phyloP scores from a whole-genome alignment of 331 rosid species.

The Phaseolus coccineus region DNA sequence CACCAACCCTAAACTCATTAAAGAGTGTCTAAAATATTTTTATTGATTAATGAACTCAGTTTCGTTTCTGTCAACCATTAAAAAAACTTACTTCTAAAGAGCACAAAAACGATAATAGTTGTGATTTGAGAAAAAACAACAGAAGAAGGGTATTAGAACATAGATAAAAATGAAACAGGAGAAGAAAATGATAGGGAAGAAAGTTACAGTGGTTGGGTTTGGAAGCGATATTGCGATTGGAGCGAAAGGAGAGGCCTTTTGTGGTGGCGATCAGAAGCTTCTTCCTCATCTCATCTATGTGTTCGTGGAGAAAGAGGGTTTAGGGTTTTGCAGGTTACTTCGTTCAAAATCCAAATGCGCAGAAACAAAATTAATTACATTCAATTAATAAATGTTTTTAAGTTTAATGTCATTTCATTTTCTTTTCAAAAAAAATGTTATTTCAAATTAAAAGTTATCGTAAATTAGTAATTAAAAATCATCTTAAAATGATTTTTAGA shows the following conservation, averaged over 20 bases:
- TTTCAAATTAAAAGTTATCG: no score
- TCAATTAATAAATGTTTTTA: no score
- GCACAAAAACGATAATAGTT: background rate
- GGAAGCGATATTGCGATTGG: conserved; percentile 11
- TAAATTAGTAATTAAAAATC: no score
- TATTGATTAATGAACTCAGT: background rate
- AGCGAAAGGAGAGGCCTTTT: conserved; percentile 31
- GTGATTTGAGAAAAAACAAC: background rate
- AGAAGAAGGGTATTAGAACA: background rate
- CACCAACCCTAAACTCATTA: background rate
- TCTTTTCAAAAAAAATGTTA: no score
- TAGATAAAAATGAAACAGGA: background rate
- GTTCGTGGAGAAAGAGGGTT: conserved; percentile 24
- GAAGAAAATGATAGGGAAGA: background rate
- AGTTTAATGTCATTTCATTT: no score
- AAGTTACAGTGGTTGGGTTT: conserved; percentile 39
- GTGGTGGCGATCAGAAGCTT: conserved; percentile 42
- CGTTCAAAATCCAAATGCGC: conserved; percentile 14
- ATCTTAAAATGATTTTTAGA: no score
- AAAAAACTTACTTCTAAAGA: background rate
- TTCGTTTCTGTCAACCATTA: background rate
- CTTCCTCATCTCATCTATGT: conserved; percentile 36
- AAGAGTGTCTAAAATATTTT: conserved; percentile 1
- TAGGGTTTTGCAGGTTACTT: conserved; percentile 45
- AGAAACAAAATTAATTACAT: background rate